Evolutionary conservation across 371 early-diverging fungal genomes (phyloP), one percentile per base, ranked within the genome.

Genomic region (Chytridium lagenaria): DNA sequence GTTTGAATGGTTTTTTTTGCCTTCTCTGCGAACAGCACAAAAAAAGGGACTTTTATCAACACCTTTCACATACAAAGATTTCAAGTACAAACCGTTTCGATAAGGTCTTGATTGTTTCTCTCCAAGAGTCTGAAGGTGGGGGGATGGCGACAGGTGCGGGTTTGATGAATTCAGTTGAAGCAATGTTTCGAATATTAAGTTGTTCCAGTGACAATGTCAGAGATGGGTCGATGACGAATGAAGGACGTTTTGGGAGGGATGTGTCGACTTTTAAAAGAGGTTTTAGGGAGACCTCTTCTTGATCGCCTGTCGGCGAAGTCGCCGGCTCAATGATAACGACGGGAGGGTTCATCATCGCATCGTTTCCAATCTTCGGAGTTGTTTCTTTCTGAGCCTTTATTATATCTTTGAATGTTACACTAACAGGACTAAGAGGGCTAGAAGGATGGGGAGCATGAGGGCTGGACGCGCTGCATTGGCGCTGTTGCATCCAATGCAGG

Each of bases 111-210:
- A 73, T 68, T 19, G 59, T 57, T 50, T 73, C 37, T 0, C 73
- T 30, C 73, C 73, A 73, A 19, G 49, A 49, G 33, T 68, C 67
- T 5, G 73, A 73, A 1, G 73, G 73, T 34, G 72, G 67, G 3
- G 67, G 72, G 33, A 34, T 52, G 34, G 30, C 19, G 2, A 40
- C 50, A 1, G 61, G 49, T 40, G 50, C 23, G 34, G 40, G 59
- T 33, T 70, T 70, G 34, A 39, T 22, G 19, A n/a, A 3, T 38
- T 36, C 59, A 10, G 39, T 19, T 3, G 50, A 59, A 37, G 31
- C 10, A 34, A 61, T 61, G 61, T 61, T 61, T 34, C 61, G 3
- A 2, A 37, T 36, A 10, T 7, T 61, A 28, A 61, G 61, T 36
- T 61, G 31, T 34, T 61, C 61, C 31, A 3, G 34, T 10, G 61